phyloP scores from a whole-genome alignment of 1,139 yeast species.

The Yamadazyma siamensis region DNA sequence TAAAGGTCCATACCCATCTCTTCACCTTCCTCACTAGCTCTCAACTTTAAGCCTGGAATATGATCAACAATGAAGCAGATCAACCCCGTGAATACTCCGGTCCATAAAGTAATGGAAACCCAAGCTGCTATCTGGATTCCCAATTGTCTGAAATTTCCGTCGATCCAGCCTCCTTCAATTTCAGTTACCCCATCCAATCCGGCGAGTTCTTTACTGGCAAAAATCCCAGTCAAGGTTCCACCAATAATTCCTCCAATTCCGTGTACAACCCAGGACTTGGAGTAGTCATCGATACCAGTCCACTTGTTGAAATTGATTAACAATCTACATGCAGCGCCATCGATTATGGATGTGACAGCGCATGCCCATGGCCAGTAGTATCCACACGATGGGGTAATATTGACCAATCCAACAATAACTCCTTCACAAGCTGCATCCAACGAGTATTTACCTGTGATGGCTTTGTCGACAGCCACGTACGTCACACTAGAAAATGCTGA shows the following conservation, averaged over 20 bases:
- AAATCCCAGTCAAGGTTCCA: slow-evolving; percentile 79
- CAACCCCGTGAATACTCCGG: slow-evolving; percentile 71
- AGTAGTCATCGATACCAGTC: slow-evolving; percentile 84
- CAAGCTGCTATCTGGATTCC: slow-evolving; percentile 93
- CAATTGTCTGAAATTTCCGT: slow-evolving; percentile 83
- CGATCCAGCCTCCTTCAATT: slow-evolving; percentile 89
- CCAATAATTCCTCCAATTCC: slow-evolving; percentile 94
- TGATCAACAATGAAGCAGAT: slow-evolving; percentile 70
- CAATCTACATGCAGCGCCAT: slow-evolving; percentile 75
- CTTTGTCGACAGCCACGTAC: slow-evolving; percentile 67
- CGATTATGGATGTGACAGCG: slow-evolving; percentile 74
- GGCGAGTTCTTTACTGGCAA: slow-evolving; percentile 89
- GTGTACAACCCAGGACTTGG: slow-evolving; percentile 90
- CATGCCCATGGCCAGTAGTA: slow-evolving; percentile 90
- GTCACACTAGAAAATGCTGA: slow-evolving; percentile 93
- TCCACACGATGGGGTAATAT: slow-evolving; percentile 97
- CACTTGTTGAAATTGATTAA: slow-evolving; percentile 75
- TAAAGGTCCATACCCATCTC: slow-evolving; percentile 61
- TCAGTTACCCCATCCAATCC: slow-evolving; percentile 61
- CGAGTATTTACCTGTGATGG: slow-evolving; percentile 68
- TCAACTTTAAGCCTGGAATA: slow-evolving; percentile 77
- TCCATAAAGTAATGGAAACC: slow-evolving; percentile 71
- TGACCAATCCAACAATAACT: slow-evolving; percentile 90
- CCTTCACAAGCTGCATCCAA: slow-evolving; percentile 93
- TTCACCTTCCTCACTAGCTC: slow-evolving; percentile 77